Base-by-base conservation (phyloP, 371 early-diverging fungal genomes). In the Apophysomyces elegans region DNA sequence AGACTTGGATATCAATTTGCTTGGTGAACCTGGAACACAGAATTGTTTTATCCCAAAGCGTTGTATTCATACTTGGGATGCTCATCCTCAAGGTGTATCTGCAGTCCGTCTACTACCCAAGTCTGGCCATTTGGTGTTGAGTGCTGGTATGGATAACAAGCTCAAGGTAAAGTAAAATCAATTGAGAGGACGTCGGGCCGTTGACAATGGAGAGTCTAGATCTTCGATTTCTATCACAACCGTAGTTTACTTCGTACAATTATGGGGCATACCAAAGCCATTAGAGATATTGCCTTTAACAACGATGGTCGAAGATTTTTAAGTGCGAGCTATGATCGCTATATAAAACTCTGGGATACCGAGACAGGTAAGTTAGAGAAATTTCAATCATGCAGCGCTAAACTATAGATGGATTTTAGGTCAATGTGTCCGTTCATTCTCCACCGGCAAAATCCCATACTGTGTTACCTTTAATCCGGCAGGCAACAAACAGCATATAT, bases 281-380 rank as follows among this genome's bases (percentile, higher is more conserved):
- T 97, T 6, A 87, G 95, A 18, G 97, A 97, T 71, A 88, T 97
- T 50, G 85, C 87, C n/a, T 99, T 98, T 79, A 90, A 84, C 50
- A 93, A 90, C 70, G 91, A 93, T 69, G 98, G 99, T 21, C 73
- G 81, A 7, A 69, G 82, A 46, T 98, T 99, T 70, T 66, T 99
- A 45, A 92, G 91, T 72, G 93, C 95, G 37, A 89, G 92, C 60
- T 97, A 95, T 69, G 99, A 99, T 76, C 88, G 89, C 62, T 91
- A 86, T 66, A 85, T 96, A 37, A 98, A 98, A 75, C 75, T 96
- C 44, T 99, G 98, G 98, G 99, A 99, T 74, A 97, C 97, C 0
- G 97, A 97, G 69, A 98, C 97, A 16, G 96, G 88, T 77, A 71
- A 67, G 61, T 16, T 45, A 61, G 54, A 43, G 37, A n/a, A 56